Evolutionary conservation across 306 rosid species (phyloP), one percentile per base, ranked within the genome.

Genomic region (Lathyrus tuberosus): DNA sequence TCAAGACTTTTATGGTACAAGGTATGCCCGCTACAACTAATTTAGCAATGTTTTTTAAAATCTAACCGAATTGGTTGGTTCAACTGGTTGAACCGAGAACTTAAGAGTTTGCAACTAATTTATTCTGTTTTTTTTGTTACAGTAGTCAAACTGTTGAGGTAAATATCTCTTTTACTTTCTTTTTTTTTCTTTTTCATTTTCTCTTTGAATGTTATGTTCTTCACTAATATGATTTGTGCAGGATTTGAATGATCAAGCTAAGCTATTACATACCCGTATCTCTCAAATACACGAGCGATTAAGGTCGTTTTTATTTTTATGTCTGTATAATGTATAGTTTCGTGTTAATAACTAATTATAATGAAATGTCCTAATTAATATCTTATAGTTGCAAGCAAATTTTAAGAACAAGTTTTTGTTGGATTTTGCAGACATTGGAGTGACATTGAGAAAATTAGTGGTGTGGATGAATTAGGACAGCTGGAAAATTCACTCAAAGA

Each of bases 111-210:
- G 40, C 2, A 7, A 6, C 8, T 35, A 35, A 2, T 35, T 35
- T 35, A 8, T 35, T 35, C 2, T 20, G 4, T 47, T 22, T 49
- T 17, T 46, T 41, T 69, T 85, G 65, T 76, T 78, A 58, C 97
- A 92, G 96, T 62, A 80, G 86, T 80, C 96, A 92, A 81, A 86
- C 84, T 12, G 69, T 83, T 15, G 90, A 92, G 97, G 95, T 90
- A 53, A 15, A 26, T 3, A 46, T 70, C 58, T 51, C 1, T 65
- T 46, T 62, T 46, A 35, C 20, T 43, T 16, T 9, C 1, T 1
- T 8, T 17, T 46, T 5, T 28, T 5, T 6, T 47, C 3, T 43
- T 62, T 5, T 49, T 72, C 54, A 37, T 51, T 72, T 66, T 15
- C 33, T 68, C 5, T 52, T 8, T 67, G 53, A 14, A 16, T 69